Percentiles rank a stretch among this genome's conserved stretches.
Evolutionary conservation across 2,329 filamentous ascomycete genomes (phyloP).

Genomic region (Neofusicoccum ribis): DNA sequence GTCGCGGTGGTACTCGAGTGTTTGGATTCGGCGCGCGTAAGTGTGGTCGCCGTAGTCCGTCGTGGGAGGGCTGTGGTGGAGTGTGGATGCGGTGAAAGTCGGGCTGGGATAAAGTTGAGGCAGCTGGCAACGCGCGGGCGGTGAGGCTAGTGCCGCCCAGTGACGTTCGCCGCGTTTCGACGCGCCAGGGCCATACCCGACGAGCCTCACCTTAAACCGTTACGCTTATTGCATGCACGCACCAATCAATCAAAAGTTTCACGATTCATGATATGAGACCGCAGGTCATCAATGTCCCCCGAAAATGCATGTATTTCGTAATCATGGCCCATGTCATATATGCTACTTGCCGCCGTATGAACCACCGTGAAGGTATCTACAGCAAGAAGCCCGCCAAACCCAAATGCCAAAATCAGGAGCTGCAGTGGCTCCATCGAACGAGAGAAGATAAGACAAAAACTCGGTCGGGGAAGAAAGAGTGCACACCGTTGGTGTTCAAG

Average conservation of each 20-base stretch:
- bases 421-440: constrained; percentile 8
- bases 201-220: background rate
- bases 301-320: constrained; percentile 1
- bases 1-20: background rate
- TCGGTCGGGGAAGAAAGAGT: background rate
- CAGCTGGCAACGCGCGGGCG: background rate
- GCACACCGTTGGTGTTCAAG: background rate
- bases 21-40: background rate
- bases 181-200: background rate
- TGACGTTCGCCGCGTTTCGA: constrained; percentile 1
- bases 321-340: constrained; percentile 1
- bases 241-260: background rate
- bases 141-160: background rate
- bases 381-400: constrained; percentile 11
- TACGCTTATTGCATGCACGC: background rate
- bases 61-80: background rate
- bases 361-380: constrained; percentile 11
- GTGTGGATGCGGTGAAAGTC: background rate
- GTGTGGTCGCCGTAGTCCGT: background rate
- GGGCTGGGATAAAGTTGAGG: background rate
- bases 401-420: constrained; percentile 16
- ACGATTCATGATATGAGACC: background rate
- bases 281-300: background rate
- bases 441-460: background rate
- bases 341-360: constrained; percentile 9